Evolutionary conservation across 2,329 filamentous ascomycete genomes (phyloP), one percentile per base, ranked within the genome.

Genomic region (Colletotrichum sidae): DNA sequence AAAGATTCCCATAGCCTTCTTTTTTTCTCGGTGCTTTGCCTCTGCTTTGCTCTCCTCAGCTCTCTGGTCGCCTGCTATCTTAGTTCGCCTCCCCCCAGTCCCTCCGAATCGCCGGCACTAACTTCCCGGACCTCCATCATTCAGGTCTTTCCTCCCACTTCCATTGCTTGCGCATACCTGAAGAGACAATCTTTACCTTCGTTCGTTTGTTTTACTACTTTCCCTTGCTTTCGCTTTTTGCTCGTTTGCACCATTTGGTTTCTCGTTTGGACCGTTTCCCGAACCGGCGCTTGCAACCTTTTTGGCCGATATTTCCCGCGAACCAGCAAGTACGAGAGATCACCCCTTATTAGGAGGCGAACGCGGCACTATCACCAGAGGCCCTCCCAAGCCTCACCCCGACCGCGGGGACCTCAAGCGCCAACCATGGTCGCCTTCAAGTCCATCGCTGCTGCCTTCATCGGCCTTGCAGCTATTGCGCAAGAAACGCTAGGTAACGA

Each of bases 401-500:
- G 51, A 50, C 46, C 47, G 41, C 55, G 65, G 67, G 67, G 58
- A 58, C 38, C 54, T 70, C 54, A 68, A 69, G 59, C 69, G 25
- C 45, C 51, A 44, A 70, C 53, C 47, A 79, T 79, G 77, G 73
- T 78, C 63, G 71, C 72, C 50, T 50, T 78, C 53, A 70, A 75
- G 67, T 71, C 69, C 42, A 63, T 78, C 47, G 73, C 72, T 52
- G 70, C 75, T 49, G 73, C 75, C 55, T 64, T 78, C 41, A 68
- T 73, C 55, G 70, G 75, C 64, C 68, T 72, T 58, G 76, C 74
- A 41, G 67, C 76, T 45, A 65, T 78, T 12, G 50, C 74, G 10
- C 74, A 75, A 41, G 70, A 72, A 51, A 75, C 74, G 25, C 53
- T 75, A 69, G 74, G 77, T 79, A 69, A 75, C 70, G 10, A 25